Evolutionary conservation across 2,329 filamentous ascomycete genomes (phyloP), one percentile per base, ranked within the genome.

Genomic region (Pseudocercospora ulei): DNA sequence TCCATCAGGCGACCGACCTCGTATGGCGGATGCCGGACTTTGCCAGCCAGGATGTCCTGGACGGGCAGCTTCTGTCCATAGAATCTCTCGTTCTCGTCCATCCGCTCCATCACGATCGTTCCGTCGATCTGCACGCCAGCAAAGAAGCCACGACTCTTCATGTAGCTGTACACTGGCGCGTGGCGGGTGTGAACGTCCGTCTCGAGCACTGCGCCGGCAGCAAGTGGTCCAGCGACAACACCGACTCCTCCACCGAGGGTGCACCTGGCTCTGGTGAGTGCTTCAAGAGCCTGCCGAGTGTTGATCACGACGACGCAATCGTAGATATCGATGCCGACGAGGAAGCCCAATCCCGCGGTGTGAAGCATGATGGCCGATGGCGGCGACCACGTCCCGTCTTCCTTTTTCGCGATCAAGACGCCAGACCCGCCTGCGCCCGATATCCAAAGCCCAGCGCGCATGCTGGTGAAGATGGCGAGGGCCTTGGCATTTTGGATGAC

Each of bases 241-340:
- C 75, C 79, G 36, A 93, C 72, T 58, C 94, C 85, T 29, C 81
- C 78, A 4, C 87, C 87, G 2, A 96, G 66, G 0, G 82, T 90
- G 39, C 85, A 77, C 37, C 80, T 75, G 3, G 88, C 67, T 41
- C 78, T 79, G 22, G 82, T 85, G 57, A 95, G 92, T 1, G 82
- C 76, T 50, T 94, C 82, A 30, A 96, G 67, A 4, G 86, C 85
- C 40, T 83, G 73, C 29, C 82, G 76, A 28, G 82, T 86, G 65
- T 93, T 95, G 57, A 95, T 87, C 22, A 95, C 82, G 5, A 95
- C 73, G 8, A 96, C 82, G 56, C 87, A 94, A 60, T 96, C 88
- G 67, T 95, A 96, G 19, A 95, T 86, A 58, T 96, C 88, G 25
- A 94, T 81, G 2, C 87, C 88, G 4, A 87, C 79, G 37, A 94